Evolutionary conservation across 208 protist species (phyloP).

Genomic region (Crithidia thermophila): DNA sequence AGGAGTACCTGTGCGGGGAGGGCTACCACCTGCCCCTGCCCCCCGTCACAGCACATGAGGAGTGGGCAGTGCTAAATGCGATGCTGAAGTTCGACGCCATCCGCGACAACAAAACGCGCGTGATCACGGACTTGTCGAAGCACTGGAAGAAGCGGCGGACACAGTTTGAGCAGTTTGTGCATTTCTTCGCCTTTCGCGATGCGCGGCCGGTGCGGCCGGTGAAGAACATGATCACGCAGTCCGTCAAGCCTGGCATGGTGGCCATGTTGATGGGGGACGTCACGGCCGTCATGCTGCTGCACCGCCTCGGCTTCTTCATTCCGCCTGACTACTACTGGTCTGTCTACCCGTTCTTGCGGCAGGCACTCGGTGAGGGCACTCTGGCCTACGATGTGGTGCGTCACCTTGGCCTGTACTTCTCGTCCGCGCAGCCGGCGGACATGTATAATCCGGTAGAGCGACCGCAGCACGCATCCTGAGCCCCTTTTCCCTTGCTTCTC

Average conservation of each 20-base stretch:
- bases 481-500: too few relatives aligned
- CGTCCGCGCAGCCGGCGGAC: constrained; percentile 37
- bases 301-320: constrained; percentile 80
- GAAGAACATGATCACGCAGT: constrained; percentile 84
- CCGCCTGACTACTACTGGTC: constrained; percentile 88
- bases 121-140: constrained; percentile 88
- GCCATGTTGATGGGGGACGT: constrained; percentile 79
- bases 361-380: constrained; percentile 50
- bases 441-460: constrained; percentile 75
- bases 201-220: constrained; percentile 42
- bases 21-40: constrained; percentile 82
- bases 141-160: constrained; percentile 79
- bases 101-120: constrained; percentile 82
- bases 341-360: constrained; percentile 75
- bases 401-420: constrained; percentile 71
- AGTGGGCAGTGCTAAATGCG: constrained; percentile 65
- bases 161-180: constrained; percentile 89
- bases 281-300: constrained; percentile 70
- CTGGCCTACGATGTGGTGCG: constrained; percentile 62
- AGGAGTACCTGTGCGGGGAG: constrained; percentile 81
- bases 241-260: constrained; percentile 82
- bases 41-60: constrained; percentile 71
- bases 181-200: constrained; percentile 83
- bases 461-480: constrained; percentile 2
- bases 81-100: constrained; percentile 86